Evolutionary conservation across 192 early-diverging fungal genomes (phyloP).

Genomic region (Coemansia sp.): DNA sequence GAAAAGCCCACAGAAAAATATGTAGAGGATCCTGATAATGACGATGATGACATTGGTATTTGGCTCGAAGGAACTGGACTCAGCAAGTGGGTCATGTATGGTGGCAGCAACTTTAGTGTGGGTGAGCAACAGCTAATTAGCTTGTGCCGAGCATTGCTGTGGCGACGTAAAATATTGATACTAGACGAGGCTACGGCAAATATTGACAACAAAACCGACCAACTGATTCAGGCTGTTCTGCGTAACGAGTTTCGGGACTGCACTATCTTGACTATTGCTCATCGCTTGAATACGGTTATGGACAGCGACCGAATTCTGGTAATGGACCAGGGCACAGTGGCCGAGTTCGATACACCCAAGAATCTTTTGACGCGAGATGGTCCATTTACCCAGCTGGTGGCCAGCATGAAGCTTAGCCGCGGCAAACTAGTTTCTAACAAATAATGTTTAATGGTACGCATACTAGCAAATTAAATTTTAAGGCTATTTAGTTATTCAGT

Average conservation of each 20-base stretch:
- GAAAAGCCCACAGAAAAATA: constrained; percentile 40
- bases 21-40: neutral
- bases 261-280: constrained; percentile 64
- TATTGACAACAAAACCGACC: constrained; percentile 57
- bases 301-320: constrained; percentile 63
- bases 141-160: constrained; percentile 61
- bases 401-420: constrained; percentile 9
- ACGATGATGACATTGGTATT: neutral
- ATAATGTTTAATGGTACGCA: neutral
- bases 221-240: constrained; percentile 63
- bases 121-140: constrained; percentile 68
- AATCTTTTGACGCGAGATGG: constrained; percentile 10
- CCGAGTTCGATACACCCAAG: constrained; percentile 30
- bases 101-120: constrained; percentile 68
- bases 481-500: too few species aligned
- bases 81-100: constrained; percentile 23
- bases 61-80: constrained; percentile 17
- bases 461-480: too few species aligned
- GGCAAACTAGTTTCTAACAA: neutral
- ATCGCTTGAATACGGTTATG: constrained; percentile 67
- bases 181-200: constrained; percentile 77
- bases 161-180: constrained; percentile 66
- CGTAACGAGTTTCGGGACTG: constrained; percentile 34
- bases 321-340: constrained; percentile 36
- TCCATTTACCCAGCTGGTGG: constrained; percentile 14